These are phyloP conservation scores for Hirschfeldia incana DNA, from an alignment of 345 rosid species.

Conservation along the genomic window DNA sequence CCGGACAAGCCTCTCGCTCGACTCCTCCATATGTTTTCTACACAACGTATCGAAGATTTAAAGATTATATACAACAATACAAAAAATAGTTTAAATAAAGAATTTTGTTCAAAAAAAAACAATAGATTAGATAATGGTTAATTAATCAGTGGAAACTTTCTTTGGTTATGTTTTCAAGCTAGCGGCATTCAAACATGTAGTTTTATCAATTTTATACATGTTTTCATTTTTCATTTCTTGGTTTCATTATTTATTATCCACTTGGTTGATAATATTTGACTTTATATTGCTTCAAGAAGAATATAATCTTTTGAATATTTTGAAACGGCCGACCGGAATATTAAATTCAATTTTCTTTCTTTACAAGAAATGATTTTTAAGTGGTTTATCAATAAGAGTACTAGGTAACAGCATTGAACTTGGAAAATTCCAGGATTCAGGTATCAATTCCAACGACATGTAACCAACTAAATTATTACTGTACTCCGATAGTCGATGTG, in stretches of 20 bases:
- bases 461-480: not conserved
- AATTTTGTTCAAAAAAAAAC: no score
- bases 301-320: not conserved
- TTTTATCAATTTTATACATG: no score
- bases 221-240: not conserved
- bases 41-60: not conserved
- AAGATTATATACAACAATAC: no score
- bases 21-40: constrained; percentile 8
- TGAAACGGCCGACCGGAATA: not conserved
- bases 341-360: not conserved
- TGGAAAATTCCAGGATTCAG: not conserved
- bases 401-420: not conserved
- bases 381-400: not conserved
- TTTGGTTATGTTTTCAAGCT: not conserved
- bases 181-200: not conserved
- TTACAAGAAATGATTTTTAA: not conserved
- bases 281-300: not conserved
- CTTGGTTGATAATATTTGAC: not conserved
- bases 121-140: not conserved
- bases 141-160: not conserved
- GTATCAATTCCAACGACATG: not conserved
- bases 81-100: no score
- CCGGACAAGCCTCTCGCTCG: constrained; percentile 9
- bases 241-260: not conserved
- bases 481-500: not conserved